Evolutionary conservation across 176 grass and related monocot genomes (phyloP), one percentile per base, ranked within the genome.

Genomic region (Alloteropsis semialata): DNA sequence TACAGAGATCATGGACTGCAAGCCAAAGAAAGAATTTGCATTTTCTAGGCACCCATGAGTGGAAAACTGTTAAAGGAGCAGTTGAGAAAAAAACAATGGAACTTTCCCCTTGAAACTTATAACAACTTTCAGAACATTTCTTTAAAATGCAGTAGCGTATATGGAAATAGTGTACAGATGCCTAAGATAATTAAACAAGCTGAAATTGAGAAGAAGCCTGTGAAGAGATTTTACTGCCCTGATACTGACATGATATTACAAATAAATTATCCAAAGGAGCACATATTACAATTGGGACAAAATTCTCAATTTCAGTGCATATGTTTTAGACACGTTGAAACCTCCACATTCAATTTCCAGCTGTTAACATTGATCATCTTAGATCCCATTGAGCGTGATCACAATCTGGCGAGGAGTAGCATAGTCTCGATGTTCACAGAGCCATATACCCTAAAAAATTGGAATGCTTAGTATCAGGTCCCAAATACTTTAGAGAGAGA

Each of bases 371-470:
- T 12, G 14, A 29, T 49, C 44, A 37, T 8, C 1, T 87, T 80
- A 92, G 29, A 94, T 89, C 38, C 95, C 92, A 81, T 85, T 94
- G 53, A 97, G 88, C 0, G 95, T 97, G 72, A 97, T 87, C 66
- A 97, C 92, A 62, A 97, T 92, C 79, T 87, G 75, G 56, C 95
- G 92, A 49, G 92, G 83, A 65, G 92, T 94, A 51, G 95, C 92
- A 16, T 88, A 76, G 76, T 97, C 92, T 30, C 92, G 90, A 62
- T 97, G 91, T 85, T 97, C 95, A 43, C 95, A 97, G 5, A 97
- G 84, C 95, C 95, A 97, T 91, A 97, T 97, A 69, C 95, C 95
- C 95, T 94, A 76, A 56, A 48, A 68, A 62, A 56, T 84, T 0
- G 80, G 17, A 84, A 61, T 65, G 32, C 0, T 29, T 29, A 68